Base-by-base conservation (phyloP, 1,284 basidiomycete genomes). In the Rhodotorula sp. region DNA sequence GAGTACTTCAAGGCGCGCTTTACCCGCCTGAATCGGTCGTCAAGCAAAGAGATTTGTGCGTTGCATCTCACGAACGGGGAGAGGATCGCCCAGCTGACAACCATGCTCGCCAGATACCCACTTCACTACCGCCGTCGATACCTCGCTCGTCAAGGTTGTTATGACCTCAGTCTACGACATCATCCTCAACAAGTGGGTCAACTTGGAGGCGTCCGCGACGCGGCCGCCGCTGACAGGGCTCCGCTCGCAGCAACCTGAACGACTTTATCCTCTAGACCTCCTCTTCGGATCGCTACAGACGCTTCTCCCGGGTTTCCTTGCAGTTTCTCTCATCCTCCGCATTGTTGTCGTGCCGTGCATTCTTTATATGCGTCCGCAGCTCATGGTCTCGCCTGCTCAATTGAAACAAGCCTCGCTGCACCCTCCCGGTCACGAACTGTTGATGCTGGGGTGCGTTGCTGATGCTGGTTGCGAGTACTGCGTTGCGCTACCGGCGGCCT, bases 61-160 rank as follows among this genome's bases (percentile, higher is more conserved):
- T 92, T 89, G 78, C 5, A 20, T n/a, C 44, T 6, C 1, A 46
- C 44, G 8, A 0, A 8, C 27, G 27, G 24, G 27, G 22, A 30
- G 17, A 7, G 47, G 6, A 15, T 24, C 20, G n/a, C 15, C 29
- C 5, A 54, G 22, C 9, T 39, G 36, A 54, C 17, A 6, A 30
- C 22, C 10, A 2, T 44, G 39, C 20, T 11, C n/a, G 27, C 0
- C 32, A 73, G 72, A 74, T 52, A 74, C 74, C 9, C 94, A 91
- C 80, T 88, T 89, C 71, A 96, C 94, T 48, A 95, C 90, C 49
- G 94, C 94, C 27, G 94, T 94, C 55, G 93, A 97, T 82, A 94
- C 92, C 1, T 89, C 86, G n/a, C 85, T 94, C 83, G 82, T 97
- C 69, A 84, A 90, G 77, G 92, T 94, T 39, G 91, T 96, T 49